Base-by-base conservation (phyloP, 495 filamentous ascomycete genomes). In the Aspergillus biplanus region DNA sequence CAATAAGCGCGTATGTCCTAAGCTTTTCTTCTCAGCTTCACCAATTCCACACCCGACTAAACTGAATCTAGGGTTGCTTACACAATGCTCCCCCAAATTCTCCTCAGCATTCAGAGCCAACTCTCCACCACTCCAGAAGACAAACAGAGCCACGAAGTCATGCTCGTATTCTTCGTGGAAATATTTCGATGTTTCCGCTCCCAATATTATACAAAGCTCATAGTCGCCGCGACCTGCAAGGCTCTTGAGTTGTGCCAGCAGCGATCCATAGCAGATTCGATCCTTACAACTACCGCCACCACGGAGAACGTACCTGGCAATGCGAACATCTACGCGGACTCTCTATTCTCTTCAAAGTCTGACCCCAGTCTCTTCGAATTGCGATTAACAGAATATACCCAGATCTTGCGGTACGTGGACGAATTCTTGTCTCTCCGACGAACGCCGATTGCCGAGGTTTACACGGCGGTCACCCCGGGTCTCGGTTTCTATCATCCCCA, bases 111-210 rank as follows among this genome's bases (percentile, higher is more conserved):
- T 21, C 54, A 66, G 47, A 59, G 53, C 31, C 58, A 66, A 52
- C 64, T 66, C 39, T 62, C 59, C 12, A 58, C 55, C 7, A 37
- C 39, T 31, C 55, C 59, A 7, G 64, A 66, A 56, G 64, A 62
- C 59, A 66, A 62, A 37, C 59, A 66, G 18, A 57, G 37, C 52
- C 59, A 62, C 55, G 64, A 66, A 44, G 48, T 66, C 12, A 62
- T 62, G 55, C 55, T 66, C 11, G 64, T 66, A 35, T 62, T 66
- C 54, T 66, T 66, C 55, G 56, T 62, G n/a, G 64, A 66, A 33
- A 44, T 61, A 48, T 62, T 58, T 12, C 64, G 64, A 37, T 58
- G 49, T 31, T 66, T 62, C 48, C 59, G 64, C 18, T 62, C 55
- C 47, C 55, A 62, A 31, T 66, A 66, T 37, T 66, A 62, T 31